phyloP scores from a whole-genome alignment of 768 basidiomycete species.

The Kwoniella sp. region DNA sequence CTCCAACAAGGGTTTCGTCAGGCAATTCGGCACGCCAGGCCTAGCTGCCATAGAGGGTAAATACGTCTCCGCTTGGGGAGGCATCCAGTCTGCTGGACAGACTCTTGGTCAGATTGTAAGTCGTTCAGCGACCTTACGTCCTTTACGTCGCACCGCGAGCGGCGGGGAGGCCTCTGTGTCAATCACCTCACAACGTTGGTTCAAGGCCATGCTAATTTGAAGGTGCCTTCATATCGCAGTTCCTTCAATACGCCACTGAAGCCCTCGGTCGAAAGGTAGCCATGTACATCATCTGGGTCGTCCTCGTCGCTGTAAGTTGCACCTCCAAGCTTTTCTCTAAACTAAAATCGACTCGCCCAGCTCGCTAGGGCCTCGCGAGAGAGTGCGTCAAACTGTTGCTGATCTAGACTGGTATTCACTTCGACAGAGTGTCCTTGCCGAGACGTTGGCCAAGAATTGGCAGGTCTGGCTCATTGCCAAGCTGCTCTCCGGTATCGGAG shows the following conservation, averaged over 20 bases:
- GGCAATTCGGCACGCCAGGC: conserved; percentile 15
- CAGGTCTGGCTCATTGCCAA: conserved; percentile 34
- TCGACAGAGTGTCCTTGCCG: conserved; percentile 23
- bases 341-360: too few relatives aligned
- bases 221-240: conserved; percentile 1
- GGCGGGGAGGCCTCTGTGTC: too few relatives aligned
- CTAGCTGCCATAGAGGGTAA: conserved; percentile 9
- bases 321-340: too few relatives aligned
- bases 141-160: too few relatives aligned
- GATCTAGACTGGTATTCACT: background rate
- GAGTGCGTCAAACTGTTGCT: too few relatives aligned
- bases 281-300: conserved; percentile 23
- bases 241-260: conserved; percentile 31
- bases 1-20: conserved; percentile 36
- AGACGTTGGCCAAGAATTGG: conserved; percentile 28
- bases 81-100: conserved; percentile 33
- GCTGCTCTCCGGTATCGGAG: conserved; percentile 34
- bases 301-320: conserved; percentile 33
- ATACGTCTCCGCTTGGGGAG: conserved; percentile 33
- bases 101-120: conserved; percentile 31
- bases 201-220: background rate
- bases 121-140: too few relatives aligned
- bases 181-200: background rate
- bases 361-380: too few relatives aligned
- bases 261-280: conserved; percentile 30